These are phyloP conservation scores for Ramaria rubella DNA, from an alignment of 768 basidiomycete genomes.

Conservation along the genomic window DNA sequence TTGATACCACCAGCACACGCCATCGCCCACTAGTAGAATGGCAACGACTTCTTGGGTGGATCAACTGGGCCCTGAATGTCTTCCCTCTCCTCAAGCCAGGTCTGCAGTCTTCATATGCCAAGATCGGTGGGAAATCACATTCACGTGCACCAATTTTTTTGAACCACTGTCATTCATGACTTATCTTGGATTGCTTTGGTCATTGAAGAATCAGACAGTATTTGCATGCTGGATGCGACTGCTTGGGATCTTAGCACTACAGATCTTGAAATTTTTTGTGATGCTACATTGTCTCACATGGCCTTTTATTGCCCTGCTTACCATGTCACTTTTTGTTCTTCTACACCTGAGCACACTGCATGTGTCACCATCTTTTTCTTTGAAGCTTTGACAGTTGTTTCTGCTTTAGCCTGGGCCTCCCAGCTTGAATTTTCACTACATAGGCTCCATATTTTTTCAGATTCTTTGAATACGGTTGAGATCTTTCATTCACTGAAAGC, in stretches of 20 bases:
- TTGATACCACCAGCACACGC: background rate
- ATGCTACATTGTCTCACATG: background rate
- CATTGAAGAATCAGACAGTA: background rate
- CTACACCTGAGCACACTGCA: no score
- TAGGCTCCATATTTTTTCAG: background rate
- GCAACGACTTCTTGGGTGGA: slow-evolving; percentile 29
- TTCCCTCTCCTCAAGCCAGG: slow-evolving; percentile 31
- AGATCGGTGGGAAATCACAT: slow-evolving; percentile 26
- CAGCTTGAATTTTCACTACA: no score
- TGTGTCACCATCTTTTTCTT: no score
- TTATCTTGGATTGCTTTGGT: slow-evolving; percentile 26
- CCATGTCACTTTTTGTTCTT: no score
- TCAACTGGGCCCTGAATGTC: slow-evolving; percentile 37
- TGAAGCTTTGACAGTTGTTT: no score
- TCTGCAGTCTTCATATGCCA: slow-evolving; percentile 33
- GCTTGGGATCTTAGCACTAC: background rate
- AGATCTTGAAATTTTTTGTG: background rate
- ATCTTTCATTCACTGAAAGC: background rate
- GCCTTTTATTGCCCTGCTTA: no score
- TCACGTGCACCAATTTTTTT: slow-evolving; percentile 19
- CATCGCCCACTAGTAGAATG: slow-evolving; percentile 17
- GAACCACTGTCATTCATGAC: slow-evolving; percentile 26
- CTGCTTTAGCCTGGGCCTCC: no score
- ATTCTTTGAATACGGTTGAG: background rate
- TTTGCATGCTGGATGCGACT: background rate